phyloP scores from a whole-genome alignment of 2,329 filamentous ascomycete genomes.

The Escovopsis sp. region DNA sequence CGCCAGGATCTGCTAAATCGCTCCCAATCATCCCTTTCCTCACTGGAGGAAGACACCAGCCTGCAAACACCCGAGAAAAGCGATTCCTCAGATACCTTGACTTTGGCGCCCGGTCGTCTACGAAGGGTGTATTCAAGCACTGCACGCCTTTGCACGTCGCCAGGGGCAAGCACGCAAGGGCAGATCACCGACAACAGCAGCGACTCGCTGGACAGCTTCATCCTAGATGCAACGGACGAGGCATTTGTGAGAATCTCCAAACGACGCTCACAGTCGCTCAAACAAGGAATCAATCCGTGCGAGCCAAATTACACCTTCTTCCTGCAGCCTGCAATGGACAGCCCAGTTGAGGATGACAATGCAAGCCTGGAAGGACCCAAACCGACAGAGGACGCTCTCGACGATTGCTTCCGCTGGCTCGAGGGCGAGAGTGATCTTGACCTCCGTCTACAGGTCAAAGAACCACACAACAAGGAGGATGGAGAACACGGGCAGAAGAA shows the following conservation, averaged over 20 bases:
- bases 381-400: constrained; percentile 37
- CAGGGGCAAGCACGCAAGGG: background rate
- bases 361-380: constrained; percentile 7
- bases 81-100: constrained; percentile 5
- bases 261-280: constrained; percentile 11
- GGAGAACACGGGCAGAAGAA: constrained; percentile 27
- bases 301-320: background rate
- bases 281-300: constrained; percentile 5
- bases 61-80: constrained; percentile 2
- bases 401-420: constrained; percentile 58
- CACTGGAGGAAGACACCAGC: constrained; percentile 3
- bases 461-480: constrained; percentile 48
- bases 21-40: constrained; percentile 10
- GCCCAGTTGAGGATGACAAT: constrained; percentile 9
- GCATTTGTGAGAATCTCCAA: constrained; percentile 13
- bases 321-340: constrained; percentile 12
- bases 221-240: constrained; percentile 15
- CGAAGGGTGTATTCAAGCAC: constrained; percentile 5
- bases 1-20: constrained; percentile 11
- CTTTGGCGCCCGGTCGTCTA: background rate
- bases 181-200: background rate
- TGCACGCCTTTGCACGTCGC: constrained; percentile 6
- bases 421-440: constrained; percentile 61
- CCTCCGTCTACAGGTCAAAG: constrained; percentile 49
- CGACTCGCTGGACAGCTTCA: constrained; percentile 28